Evolutionary conservation across 1,284 basidiomycete genomes (phyloP), one percentile per base, ranked within the genome.

Genomic region (Pascua sp.): DNA sequence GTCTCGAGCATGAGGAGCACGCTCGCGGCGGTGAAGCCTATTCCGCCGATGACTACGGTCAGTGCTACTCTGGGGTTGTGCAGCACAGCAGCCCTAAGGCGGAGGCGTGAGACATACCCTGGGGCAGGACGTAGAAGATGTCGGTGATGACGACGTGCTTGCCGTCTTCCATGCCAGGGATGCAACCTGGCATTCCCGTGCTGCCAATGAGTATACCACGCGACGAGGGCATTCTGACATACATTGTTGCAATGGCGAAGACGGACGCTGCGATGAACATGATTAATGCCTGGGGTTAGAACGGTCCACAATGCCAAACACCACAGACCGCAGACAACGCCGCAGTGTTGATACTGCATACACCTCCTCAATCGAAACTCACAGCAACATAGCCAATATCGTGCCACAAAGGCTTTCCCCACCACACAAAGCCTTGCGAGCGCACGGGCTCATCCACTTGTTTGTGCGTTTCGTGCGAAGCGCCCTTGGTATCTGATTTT

Each of bases 211-310:
- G 32, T 37, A 24, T 42, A 12, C 9, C 18, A 11, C 39, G 48
- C 10, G 50, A 58, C 32, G 16, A 39, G 5, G 15, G 46, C 10
- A 54, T 32, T 3, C n/a, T n/a, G n/a, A n/a, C 64, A 51, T 51
- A 78, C 77, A 82, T 73, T 1, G 82, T 83, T 12, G 75, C 70
- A 17, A 84, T 79, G 84, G 83, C 85, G 73, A 85, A 85, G 50
- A 85, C 78, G 1, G 80, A 80, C 0, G 84, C 84, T 0, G 80
- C 83, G 51, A 75, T 77, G 36, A 83, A 68, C 67, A 85, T 83
- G 16, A 80, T 69, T 47, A 81, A 75, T 0, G 80, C 81, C 69
- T 71, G 42, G 38, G 48, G 13, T 61, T 47, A 39, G 37, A 18
- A 11, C 41, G 15, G 16, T 9, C 24, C 13, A 17, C 47, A 10